Conservation (phyloP, 2,329 filamentous ascomycete genomes). For the Ophiostoma australiae region DNA sequence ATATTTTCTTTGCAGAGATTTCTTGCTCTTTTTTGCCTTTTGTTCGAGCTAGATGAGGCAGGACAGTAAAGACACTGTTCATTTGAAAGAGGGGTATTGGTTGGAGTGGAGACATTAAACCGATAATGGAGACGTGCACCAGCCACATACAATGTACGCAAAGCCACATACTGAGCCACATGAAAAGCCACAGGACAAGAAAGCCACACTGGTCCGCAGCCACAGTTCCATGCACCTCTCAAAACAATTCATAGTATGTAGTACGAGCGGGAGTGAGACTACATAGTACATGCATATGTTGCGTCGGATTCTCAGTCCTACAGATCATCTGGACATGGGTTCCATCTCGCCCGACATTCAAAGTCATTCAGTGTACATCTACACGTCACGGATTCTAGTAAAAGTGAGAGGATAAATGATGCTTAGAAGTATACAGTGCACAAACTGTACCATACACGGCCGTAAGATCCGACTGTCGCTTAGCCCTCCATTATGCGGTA, state of each 20-base stretch:
- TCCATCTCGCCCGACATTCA: too few relatives aligned
- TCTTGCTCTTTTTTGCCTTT: background rate
- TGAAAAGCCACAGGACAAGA: background rate
- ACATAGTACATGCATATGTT: too few relatives aligned
- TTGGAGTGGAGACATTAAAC: background rate
- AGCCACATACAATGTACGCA: background rate
- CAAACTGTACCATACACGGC: background rate
- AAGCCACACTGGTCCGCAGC: background rate
- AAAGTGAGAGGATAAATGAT: too few relatives aligned
- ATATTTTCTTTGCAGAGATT: background rate
- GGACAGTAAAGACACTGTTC: background rate
- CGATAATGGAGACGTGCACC: background rate
- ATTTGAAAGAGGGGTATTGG: background rate
- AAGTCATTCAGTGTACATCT: background rate
- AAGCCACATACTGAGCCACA: background rate
- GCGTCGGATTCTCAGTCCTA: too few relatives aligned
- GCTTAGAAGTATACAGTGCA: background rate
- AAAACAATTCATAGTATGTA: too few relatives aligned
- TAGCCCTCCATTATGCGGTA: background rate
- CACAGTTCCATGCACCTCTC: background rate
- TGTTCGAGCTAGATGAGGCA: background rate
- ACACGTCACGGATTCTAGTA: background rate
- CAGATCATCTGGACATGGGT: too few relatives aligned
- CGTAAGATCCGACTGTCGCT: background rate
- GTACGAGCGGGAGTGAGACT: too few relatives aligned